phyloP scores from a whole-genome alignment of 1,284 basidiomycete genomes.

The Puccinia hordei region DNA sequence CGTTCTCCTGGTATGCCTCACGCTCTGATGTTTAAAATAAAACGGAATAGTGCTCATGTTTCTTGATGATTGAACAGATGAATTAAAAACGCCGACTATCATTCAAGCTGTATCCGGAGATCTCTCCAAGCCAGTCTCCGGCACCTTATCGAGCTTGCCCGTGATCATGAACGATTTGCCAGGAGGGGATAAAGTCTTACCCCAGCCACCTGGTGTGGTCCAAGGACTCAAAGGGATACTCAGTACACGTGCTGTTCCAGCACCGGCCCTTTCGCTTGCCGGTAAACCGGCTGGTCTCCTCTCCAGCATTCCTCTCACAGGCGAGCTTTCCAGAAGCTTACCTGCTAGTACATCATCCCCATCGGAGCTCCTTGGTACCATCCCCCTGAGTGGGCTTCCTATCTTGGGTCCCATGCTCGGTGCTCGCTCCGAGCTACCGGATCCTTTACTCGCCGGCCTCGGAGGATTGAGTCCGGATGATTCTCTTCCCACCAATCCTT shows the following conservation, averaged over 20 bases:
- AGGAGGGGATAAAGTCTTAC: neutral
- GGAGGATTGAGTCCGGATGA: neutral
- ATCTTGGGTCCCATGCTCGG: neutral
- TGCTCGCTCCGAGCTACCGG: neutral
- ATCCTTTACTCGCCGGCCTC: neutral
- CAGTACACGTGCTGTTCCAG: neutral
- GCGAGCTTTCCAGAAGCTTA: neutral
- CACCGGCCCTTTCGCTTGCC: neutral
- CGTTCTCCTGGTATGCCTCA: neutral
- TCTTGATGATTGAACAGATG: conserved; percentile 1
- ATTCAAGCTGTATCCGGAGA: neutral
- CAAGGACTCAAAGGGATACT: neutral
- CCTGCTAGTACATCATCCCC: neutral
- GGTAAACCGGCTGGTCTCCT: neutral
- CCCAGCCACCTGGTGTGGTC: neutral
- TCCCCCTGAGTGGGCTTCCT: neutral
- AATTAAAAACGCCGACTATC: neutral
- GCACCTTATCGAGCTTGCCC: neutral
- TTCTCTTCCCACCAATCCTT: neutral
- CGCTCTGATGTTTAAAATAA: too few species aligned
- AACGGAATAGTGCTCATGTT: too few species aligned
- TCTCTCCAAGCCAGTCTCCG: neutral
- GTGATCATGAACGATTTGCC: neutral
- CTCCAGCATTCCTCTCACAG: neutral
- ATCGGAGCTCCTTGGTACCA: neutral